Evolutionary conservation across 345 rosid genomes (phyloP).

Genomic region (Gossypium thurberi): DNA sequence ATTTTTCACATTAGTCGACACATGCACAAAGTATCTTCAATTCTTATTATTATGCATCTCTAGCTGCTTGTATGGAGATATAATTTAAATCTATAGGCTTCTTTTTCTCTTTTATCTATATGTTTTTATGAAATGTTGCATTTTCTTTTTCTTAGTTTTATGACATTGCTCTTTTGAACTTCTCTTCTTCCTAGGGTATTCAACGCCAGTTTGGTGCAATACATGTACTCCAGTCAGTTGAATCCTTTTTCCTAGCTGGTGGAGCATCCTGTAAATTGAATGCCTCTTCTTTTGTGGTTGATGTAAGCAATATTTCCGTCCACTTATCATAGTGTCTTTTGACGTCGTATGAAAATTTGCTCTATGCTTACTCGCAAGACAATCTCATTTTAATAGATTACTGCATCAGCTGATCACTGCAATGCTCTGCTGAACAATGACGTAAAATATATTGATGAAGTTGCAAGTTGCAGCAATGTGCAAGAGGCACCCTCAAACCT

Average conservation of each 20-base stretch:
- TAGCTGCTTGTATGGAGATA: background rate
- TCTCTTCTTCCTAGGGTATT: conserved; percentile 40
- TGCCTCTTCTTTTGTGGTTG: conserved; percentile 43
- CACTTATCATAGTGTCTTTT: conserved; percentile 2
- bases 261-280: conserved; percentile 69
- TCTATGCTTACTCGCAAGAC: conserved; percentile 19
- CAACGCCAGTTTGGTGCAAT: conserved; percentile 65
- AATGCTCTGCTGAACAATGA: conserved; percentile 37
- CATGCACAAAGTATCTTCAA: background rate
- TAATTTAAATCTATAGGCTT: background rate
- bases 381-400: conserved; percentile 41
- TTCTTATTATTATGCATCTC: background rate
- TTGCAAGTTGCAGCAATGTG: conserved; percentile 13
- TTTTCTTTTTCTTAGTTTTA: background rate
- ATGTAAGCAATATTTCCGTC: conserved; percentile 43
- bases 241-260: conserved; percentile 43
- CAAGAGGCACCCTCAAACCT: conserved; percentile 25
- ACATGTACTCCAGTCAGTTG: conserved; percentile 58
- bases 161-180: conserved; percentile 1
- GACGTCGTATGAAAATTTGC: conserved; percentile 11
- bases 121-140: background rate
- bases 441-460: conserved; percentile 20
- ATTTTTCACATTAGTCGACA: background rate
- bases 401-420: conserved; percentile 45
- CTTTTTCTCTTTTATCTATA: background rate